phyloP scores from a whole-genome alignment of 495 filamentous ascomycete species.

The Daldinia vernicosa region DNA sequence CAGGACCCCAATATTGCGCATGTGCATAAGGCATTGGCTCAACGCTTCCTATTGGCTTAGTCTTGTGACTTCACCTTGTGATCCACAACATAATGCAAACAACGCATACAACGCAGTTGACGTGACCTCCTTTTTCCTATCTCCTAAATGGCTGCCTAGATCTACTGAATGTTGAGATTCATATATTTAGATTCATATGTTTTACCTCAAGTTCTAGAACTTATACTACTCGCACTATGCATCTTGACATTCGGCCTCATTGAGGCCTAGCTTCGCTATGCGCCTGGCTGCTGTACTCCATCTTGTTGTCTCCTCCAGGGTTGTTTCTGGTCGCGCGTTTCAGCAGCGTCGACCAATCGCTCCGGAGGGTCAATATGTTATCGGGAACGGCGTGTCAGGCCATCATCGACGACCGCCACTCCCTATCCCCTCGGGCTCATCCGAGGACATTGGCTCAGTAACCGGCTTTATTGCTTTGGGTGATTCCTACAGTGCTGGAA shows the following conservation, averaged over 20 bases:
- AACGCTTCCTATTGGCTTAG: conserved; percentile 22
- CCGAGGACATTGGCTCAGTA: neutral
- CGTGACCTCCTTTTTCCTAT: conserved; percentile 12
- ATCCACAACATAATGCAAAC: conserved; percentile 4
- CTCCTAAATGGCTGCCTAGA: conserved; percentile 18
- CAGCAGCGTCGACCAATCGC: conserved; percentile 6
- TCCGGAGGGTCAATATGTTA: conserved; percentile 30
- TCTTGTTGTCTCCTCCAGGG: neutral
- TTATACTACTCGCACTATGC: conserved; percentile 13
- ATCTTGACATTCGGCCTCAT: conserved; percentile 4
- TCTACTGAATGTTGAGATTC: conserved; percentile 1
- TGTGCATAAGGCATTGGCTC: conserved; percentile 35
- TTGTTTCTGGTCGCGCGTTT: conserved; percentile 4
- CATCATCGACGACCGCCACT: conserved; percentile 3
- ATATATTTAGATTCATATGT: neutral
- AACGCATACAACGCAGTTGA: neutral
- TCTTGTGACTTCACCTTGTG: conserved; percentile 23
- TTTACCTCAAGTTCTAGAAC: conserved; percentile 11
- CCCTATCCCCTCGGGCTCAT: neutral
- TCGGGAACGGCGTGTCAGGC: conserved; percentile 4
- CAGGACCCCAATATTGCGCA: conserved; percentile 25
- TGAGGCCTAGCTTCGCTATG: conserved; percentile 38
- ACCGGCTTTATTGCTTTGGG: conserved; percentile 55
- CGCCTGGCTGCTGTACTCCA: conserved; percentile 26
- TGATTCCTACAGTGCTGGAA: conserved; percentile 60